Percentiles rank a stretch among this genome's conserved stretches.
Evolutionary conservation across 108 stramenopile species (phyloP).

Genomic region (Epithemia pelagica): DNA sequence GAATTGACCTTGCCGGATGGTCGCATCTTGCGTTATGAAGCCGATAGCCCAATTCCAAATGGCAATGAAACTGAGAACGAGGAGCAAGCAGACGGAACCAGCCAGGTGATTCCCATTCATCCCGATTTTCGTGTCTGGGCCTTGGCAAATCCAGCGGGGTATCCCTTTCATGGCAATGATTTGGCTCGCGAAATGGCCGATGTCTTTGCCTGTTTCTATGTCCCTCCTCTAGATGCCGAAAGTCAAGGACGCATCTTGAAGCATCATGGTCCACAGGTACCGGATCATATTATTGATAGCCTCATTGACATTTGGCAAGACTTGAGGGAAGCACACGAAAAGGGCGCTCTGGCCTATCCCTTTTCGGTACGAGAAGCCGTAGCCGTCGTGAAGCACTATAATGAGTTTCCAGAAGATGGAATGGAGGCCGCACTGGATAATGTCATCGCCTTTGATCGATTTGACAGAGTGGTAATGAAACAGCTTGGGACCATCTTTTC

Average conservation of each 20-base stretch:
- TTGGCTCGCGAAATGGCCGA: slow-evolving; percentile 72
- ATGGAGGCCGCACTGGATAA: slow-evolving; percentile 59
- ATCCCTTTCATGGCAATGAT: slow-evolving; percentile 88
- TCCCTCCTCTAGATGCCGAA: slow-evolving; percentile 53
- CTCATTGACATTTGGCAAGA: slow-evolving; percentile 61
- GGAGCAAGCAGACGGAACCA: slow-evolving; percentile 21
- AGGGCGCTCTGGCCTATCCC: slow-evolving; percentile 69
- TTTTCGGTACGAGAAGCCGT: slow-evolving; percentile 79
- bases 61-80: too few relatives aligned
- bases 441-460: slow-evolving; percentile 78
- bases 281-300: slow-evolving; percentile 23
- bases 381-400: slow-evolving; percentile 70
- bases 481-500: slow-evolving; percentile 41
- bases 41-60: too few relatives aligned
- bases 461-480: slow-evolving; percentile 33
- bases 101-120: slow-evolving; percentile 53
- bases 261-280: slow-evolving; percentile 59
- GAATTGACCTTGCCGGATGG: slow-evolving; percentile 79
- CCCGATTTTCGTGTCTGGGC: slow-evolving; percentile 68
- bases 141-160: slow-evolving; percentile 85
- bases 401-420: slow-evolving; percentile 69
- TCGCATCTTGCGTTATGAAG: slow-evolving; percentile 18
- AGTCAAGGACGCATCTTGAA: slow-evolving; percentile 53
- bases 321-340: slow-evolving; percentile 50
- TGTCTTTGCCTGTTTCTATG: slow-evolving; percentile 55